A percentile compares a stretch with the other conserved stretches of the same genome.
Conservation (phyloP, 2,329 filamentous ascomycete species). For the Alternaria novae-zelandiae region DNA sequence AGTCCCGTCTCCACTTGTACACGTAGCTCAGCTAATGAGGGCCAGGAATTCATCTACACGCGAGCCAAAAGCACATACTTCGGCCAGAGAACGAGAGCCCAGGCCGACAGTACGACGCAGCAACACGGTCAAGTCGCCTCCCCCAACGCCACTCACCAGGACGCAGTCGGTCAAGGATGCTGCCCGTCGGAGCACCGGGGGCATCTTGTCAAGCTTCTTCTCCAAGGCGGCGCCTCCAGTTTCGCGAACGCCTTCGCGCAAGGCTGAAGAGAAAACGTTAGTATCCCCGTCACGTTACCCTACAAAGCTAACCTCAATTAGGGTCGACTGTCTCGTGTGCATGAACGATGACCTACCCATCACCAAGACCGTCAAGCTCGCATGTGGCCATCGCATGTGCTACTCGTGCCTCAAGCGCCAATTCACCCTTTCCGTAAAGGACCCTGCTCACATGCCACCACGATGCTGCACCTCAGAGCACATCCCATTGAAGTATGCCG, state of each 20-base stretch:
- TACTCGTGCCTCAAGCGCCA: constrained; percentile 74
- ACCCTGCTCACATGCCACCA: constrained; percentile 84
- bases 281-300: neutral
- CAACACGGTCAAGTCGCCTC: constrained; percentile 36
- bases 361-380: constrained; percentile 71
- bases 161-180: constrained; percentile 35
- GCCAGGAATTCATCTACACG: constrained; percentile 39
- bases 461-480: constrained; percentile 76
- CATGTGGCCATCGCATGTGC: constrained; percentile 84
- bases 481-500: constrained; percentile 78
- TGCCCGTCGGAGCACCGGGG: constrained; percentile 40
- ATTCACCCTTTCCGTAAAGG: constrained; percentile 77
- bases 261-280: constrained; percentile 34
- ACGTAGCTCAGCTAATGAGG: constrained; percentile 20
- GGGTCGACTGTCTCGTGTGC: constrained; percentile 76
- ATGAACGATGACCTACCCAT: constrained; percentile 69
- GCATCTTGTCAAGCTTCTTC: constrained; percentile 43
- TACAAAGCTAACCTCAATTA: constrained; percentile 44
- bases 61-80: constrained; percentile 37
- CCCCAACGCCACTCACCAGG: constrained; percentile 32
- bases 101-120: constrained; percentile 40
- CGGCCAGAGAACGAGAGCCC: constrained; percentile 30
- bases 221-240: constrained; percentile 35
- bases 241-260: constrained; percentile 27
- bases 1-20: constrained; percentile 13